Evolutionary conservation across 192 early-diverging fungal genomes (phyloP).

Genomic region (Backusella tuberculispora): DNA sequence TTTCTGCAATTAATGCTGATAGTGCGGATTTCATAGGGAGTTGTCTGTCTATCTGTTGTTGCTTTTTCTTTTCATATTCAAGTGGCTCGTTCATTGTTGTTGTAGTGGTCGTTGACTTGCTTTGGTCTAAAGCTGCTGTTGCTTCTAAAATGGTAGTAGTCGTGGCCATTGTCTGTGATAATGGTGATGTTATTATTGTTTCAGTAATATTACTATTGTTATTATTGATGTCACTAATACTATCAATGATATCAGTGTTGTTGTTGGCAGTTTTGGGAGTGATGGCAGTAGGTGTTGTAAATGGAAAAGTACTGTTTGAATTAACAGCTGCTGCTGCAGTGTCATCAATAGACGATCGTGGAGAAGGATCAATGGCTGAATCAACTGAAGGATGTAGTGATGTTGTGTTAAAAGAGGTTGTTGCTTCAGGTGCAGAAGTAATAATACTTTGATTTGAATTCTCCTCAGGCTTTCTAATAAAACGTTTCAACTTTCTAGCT

Average conservation of each 20-base stretch:
- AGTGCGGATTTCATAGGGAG: slow-evolving; percentile 47
- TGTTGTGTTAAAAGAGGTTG: neutral
- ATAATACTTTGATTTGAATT: neutral
- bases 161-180: neutral
- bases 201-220: neutral
- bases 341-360: slow-evolving; percentile 34
- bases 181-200: neutral
- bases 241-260: neutral
- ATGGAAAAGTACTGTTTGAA: slow-evolving; percentile 3
- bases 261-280: neutral
- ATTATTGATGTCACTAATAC: no score
- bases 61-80: neutral
- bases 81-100: neutral
- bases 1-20: slow-evolving; percentile 63
- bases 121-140: slow-evolving; percentile 13
- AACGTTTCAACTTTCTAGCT: neutral
- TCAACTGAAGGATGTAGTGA: slow-evolving; percentile 47
- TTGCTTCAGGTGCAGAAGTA: slow-evolving; percentile 3
- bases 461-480: slow-evolving; percentile 7
- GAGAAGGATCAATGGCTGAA: slow-evolving; percentile 49
- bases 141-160: neutral
- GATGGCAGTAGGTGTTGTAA: neutral
- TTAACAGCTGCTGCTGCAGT: neutral
- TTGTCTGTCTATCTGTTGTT: neutral
- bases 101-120: no score